Evolutionary conservation across 2,329 filamentous ascomycete genomes (phyloP), one percentile per base, ranked within the genome.

Genomic region (Cladophialophora chaetospira): DNA sequence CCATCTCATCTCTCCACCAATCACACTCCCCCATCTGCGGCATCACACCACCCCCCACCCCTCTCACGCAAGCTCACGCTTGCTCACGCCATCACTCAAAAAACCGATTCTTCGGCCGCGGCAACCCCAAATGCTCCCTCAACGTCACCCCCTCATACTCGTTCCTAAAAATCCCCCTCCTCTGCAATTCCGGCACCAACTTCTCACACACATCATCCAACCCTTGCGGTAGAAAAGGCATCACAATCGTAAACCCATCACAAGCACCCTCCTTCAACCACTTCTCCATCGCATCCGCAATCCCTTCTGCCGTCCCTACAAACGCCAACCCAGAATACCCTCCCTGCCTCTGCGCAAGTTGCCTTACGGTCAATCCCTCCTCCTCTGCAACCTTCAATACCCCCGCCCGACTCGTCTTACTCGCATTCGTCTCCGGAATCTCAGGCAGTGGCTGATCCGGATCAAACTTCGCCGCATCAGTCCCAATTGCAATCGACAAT

Each of bases 81-180:
- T n/a, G n/a, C n/a, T n/a, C 33, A 36, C 33, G 33, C 33, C 33
- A 36, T 36, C 38, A 55, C 19, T 48, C 5, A 23, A 75, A 75
- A 51, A 75, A 76, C 5, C 63, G 70, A 56, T 75, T 76, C 52
- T 65, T 68, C 1, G 79, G 80, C 19, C 79, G 69, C 8, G 76
- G 74, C 28, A 83, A 72, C 3, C 79, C 80, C 36, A 83, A 70
- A 67, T 84, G 80, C 35, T 83, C 80, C 36, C 81, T 69, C 63
- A 83, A 65, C 1, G 80, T 83, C 1, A 72, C 74, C 1, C 80
- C 81, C 45, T 77, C 70, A 61, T 83, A 83, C 1, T 83, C 80
- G 5, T 72, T 61, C 3, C 80, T 70, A 66, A 82, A 82, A 1
- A 83, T 57, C 0, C 79, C 79, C 23, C 80, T 72, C 3, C 73